A percentile compares a stretch with the other conserved stretches of the same genome.
Evolutionary conservation across 2,329 filamentous ascomycete genomes (phyloP).

Genomic region (Penicillium corylophilum): DNA sequence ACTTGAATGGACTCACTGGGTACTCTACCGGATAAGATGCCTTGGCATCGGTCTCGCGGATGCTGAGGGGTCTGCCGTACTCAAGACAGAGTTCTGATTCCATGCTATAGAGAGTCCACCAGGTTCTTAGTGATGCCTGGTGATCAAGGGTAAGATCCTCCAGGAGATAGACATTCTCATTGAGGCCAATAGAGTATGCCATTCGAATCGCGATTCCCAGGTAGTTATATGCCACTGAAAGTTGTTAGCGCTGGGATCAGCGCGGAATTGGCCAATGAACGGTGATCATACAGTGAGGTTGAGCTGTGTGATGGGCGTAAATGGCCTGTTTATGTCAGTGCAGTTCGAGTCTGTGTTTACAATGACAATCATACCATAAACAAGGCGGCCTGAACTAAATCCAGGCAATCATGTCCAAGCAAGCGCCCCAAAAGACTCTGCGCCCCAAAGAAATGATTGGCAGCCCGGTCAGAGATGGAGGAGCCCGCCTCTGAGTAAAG

Average conservation of each 20-base stretch:
- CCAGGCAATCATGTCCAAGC: neutral
- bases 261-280: neutral
- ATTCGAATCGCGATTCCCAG: constrained; percentile 10
- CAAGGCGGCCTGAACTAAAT: constrained; percentile 5
- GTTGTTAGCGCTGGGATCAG: neutral
- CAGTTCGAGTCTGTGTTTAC: neutral
- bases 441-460: constrained; percentile 1
- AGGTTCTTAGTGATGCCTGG: constrained; percentile 2
- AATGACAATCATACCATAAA: constrained; percentile 3
- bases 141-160: neutral
- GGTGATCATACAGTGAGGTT: constrained; percentile 1
- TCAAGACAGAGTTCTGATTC: constrained; percentile 12
- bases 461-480: neutral
- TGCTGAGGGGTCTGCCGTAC: constrained; percentile 10
- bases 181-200: constrained; percentile 9
- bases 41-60: constrained; percentile 11
- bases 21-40: neutral
- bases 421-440: neutral
- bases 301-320: constrained; percentile 5
- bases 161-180: neutral
- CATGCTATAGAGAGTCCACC: constrained; percentile 11
- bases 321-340: neutral
- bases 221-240: constrained; percentile 12
- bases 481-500: neutral
- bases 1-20: neutral